Evolutionary conservation across 768 basidiomycete species (phyloP).

Genomic region (Serendipita sp.): DNA sequence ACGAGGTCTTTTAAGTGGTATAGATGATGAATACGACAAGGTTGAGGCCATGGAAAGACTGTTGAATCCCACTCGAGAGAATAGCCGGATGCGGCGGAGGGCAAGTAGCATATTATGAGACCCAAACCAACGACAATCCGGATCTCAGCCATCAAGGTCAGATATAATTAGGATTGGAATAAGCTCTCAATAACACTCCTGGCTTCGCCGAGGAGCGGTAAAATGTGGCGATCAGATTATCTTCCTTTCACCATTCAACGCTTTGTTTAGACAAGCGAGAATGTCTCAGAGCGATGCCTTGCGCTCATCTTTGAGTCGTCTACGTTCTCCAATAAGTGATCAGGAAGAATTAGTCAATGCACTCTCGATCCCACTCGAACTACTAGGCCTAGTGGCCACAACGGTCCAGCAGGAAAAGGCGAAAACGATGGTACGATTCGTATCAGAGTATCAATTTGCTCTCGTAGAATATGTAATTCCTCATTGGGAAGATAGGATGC

Average conservation of each 20-base stretch:
- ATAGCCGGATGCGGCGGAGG: background rate
- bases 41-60: background rate
- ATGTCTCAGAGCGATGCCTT: background rate
- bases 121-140: background rate
- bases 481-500: constrained; percentile 44
- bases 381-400: constrained; percentile 42
- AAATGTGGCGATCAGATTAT: too few species aligned
- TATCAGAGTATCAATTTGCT: constrained; percentile 45
- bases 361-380: constrained; percentile 41
- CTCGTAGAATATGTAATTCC: constrained; percentile 50
- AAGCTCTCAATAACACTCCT: background rate
- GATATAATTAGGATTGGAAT: too few species aligned
- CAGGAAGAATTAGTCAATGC: constrained; percentile 36
- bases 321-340: constrained; percentile 33
- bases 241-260: too few species aligned
- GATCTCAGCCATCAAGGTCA: too few species aligned
- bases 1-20: constrained; percentile 4
- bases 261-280: background rate
- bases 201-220: background rate
- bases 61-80: background rate
- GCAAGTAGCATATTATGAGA: background rate
- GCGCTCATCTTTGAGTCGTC: constrained; percentile 8
- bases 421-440: constrained; percentile 18
- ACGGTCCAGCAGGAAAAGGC: constrained; percentile 29
- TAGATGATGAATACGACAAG: background rate